Evolutionary conservation across 306 rosid species (phyloP).

Genomic region (Vigna angularis): DNA sequence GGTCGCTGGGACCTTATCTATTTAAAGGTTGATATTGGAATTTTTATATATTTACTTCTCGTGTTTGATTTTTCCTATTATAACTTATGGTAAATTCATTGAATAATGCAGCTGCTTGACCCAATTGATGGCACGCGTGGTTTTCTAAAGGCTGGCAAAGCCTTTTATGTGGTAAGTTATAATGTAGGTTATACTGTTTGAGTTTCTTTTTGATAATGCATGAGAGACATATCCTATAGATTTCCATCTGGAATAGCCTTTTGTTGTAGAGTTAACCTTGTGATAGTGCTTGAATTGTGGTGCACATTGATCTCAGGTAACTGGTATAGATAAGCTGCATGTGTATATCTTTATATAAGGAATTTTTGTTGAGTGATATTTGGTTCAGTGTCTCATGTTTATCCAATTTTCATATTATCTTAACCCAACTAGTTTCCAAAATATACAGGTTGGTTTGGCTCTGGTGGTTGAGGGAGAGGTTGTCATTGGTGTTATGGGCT

Average conservation of each 20-base stretch:
- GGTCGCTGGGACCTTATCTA: background rate
- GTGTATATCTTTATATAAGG: constrained; percentile 7
- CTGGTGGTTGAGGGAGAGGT: constrained; percentile 86
- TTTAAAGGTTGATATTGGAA: constrained; percentile 12
- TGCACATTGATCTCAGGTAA: constrained; percentile 19
- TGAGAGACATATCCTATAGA: background rate
- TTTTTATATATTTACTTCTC: constrained; percentile 32
- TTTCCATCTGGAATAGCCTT: constrained; percentile 32
- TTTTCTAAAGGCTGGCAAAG: constrained; percentile 66
- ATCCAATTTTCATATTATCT: constrained; percentile 20
- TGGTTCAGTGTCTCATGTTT: constrained; percentile 24
- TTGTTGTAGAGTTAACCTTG: background rate
- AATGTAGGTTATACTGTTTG: constrained; percentile 21
- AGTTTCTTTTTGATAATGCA: background rate
- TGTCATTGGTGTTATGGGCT: constrained; percentile 86
- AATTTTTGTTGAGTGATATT: constrained; percentile 27
- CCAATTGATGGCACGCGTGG: constrained; percentile 94
- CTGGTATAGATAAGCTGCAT: constrained; percentile 5
- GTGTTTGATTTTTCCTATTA: constrained; percentile 3
- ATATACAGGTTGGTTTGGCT: constrained; percentile 89
- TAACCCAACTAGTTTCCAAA: constrained; percentile 22
- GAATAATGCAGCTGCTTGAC: constrained; percentile 78
- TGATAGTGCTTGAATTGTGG: constrained; percentile 31
- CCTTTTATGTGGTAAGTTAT: constrained; percentile 74
- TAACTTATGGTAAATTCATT: constrained; percentile 34